Evolutionary conservation across 1,139 yeast species (phyloP).

Genomic region (Kodamaea fungicola): DNA sequence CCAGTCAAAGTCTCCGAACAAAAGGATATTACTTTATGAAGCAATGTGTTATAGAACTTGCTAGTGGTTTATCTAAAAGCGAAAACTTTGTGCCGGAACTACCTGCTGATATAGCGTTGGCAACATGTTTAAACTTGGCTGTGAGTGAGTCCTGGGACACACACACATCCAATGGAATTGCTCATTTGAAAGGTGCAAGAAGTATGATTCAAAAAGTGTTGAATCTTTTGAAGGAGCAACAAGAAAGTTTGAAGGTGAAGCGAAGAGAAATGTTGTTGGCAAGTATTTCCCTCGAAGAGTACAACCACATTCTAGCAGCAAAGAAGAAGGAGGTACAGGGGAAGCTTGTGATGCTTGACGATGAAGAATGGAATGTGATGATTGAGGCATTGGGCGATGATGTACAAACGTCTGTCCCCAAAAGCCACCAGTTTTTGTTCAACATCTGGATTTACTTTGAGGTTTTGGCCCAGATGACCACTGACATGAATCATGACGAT

Average conservation of each 20-base stretch:
- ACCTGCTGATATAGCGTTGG: conserved; percentile 64
- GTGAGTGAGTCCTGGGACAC: conserved; percentile 70
- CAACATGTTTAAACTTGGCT: conserved; percentile 60
- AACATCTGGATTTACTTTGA: conserved; percentile 67
- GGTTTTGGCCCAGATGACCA: conserved; percentile 62
- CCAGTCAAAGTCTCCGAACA: conserved; percentile 38
- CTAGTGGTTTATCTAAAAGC: conserved; percentile 47
- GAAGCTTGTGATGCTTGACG: conserved; percentile 31
- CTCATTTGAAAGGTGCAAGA: conserved; percentile 65
- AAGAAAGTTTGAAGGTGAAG: conserved; percentile 14
- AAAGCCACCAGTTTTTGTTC: conserved; percentile 51
- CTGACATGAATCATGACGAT: conserved; percentile 45
- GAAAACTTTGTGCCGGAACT: conserved; percentile 22
- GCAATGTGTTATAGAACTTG: conserved; percentile 54
- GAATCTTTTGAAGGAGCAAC: conserved; percentile 28
- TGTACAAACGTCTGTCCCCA: conserved; percentile 26
- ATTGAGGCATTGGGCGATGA: conserved; percentile 13
- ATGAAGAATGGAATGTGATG: conserved; percentile 35
- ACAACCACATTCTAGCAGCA: conserved; percentile 10
- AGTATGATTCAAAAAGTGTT: conserved; percentile 53
- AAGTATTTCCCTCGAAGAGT: conserved; percentile 13
- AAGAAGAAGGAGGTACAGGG: conserved; percentile 18
- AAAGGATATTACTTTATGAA: conserved; percentile 59
- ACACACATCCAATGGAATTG: conserved; percentile 61
- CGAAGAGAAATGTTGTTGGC: conserved; percentile 12